These are phyloP conservation scores for Pleurotus tuoliensis DNA, from an alignment of 768 basidiomycete genomes.

Conservation along the genomic window DNA sequence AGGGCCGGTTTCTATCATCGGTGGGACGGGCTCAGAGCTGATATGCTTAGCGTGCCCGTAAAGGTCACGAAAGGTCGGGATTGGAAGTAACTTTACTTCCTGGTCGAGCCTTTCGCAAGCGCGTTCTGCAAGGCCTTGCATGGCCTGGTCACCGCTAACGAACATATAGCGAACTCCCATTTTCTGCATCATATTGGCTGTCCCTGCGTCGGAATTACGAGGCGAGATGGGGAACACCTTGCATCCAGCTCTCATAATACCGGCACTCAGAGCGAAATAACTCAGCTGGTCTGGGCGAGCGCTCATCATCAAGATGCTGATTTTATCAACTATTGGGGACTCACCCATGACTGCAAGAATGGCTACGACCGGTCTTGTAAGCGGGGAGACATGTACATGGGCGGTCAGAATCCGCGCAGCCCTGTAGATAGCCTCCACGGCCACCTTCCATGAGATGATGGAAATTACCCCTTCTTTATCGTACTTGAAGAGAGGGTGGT, in stretches of 20 bases:
- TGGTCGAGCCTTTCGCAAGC: conserved; percentile 9
- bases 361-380: conserved; percentile 19
- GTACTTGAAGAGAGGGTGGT: conserved; percentile 27
- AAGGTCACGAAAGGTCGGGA: conserved; percentile 11
- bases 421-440: conserved; percentile 12
- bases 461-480: conserved; percentile 7
- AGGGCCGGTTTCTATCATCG: not conserved
- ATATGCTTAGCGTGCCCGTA: conserved; percentile 1
- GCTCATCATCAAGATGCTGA: not conserved
- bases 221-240: conserved; percentile 33
- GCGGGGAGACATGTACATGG: not conserved
- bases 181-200: conserved; percentile 37
- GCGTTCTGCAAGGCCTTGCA: conserved; percentile 13
- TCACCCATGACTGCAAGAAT: conserved; percentile 24
- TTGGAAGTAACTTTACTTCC: not conserved
- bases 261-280: conserved; percentile 27
- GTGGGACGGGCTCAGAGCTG: not conserved
- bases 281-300: conserved; percentile 26
- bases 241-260: conserved; percentile 37
- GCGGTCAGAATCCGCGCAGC: conserved; percentile 11
- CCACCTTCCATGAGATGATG: conserved; percentile 16
- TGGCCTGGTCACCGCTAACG: conserved; percentile 18
- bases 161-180: conserved; percentile 19
- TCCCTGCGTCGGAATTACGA: conserved; percentile 42
- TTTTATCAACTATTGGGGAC: not conserved